A percentile compares a stretch with the other conserved stretches of the same genome.
Evolutionary conservation across 192 early-diverging fungal species (phyloP).

Genomic region (Coemansia sp.): DNA sequence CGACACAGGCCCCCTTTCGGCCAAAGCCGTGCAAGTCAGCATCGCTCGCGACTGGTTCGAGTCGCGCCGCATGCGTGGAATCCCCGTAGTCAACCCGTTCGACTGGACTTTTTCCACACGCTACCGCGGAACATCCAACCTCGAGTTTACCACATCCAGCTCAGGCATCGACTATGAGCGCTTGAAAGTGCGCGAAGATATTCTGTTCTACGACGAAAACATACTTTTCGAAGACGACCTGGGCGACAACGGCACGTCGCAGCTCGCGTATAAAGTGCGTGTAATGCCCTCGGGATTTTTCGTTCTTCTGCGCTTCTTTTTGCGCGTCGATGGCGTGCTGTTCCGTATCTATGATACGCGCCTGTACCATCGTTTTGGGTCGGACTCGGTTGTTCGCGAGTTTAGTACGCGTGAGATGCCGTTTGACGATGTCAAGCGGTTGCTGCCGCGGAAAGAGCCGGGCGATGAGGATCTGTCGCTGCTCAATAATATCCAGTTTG

Average conservation of each 20-base stretch:
- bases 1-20: constrained; percentile 65
- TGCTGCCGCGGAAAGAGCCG: constrained; percentile 37
- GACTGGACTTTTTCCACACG: constrained; percentile 95
- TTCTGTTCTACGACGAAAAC: constrained; percentile 93
- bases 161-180: constrained; percentile 73
- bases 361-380: constrained; percentile 84
- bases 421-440: constrained; percentile 56
- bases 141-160: constrained; percentile 34
- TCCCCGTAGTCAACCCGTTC: constrained; percentile 87
- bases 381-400: constrained; percentile 64
- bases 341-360: constrained; percentile 90
- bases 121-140: constrained; percentile 66
- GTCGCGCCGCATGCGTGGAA: constrained; percentile 58
- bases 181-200: constrained; percentile 77
- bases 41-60: constrained; percentile 83
- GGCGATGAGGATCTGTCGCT: constrained; percentile 53
- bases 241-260: constrained; percentile 88
- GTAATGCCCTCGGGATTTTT: constrained; percentile 95
- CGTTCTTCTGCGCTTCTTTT: constrained; percentile 80
- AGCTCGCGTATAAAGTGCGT: constrained; percentile 77
- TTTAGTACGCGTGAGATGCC: constrained; percentile 66
- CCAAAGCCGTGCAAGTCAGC: constrained; percentile 78
- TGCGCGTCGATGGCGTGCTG: constrained; percentile 92
- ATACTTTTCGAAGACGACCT: constrained; percentile 96
- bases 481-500: constrained; percentile 52